These are phyloP conservation scores for Zizania palustris DNA, from an alignment of 202 grass and related monocot species.

Conservation along the genomic window DNA sequence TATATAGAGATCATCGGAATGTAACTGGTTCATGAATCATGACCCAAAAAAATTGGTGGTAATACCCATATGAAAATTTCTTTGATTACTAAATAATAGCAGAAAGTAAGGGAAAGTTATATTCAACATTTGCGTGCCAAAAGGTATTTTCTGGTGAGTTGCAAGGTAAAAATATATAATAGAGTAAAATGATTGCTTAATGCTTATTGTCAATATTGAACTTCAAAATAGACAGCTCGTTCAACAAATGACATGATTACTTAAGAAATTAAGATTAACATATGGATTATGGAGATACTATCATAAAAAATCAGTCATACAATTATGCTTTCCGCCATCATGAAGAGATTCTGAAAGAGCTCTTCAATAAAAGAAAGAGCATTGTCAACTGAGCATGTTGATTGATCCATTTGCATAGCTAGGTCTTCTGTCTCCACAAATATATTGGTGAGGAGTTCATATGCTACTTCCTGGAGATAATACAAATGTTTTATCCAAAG, in stretches of 20 bases:
- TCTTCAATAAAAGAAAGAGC: conserved; percentile 69
- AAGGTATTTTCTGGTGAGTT: neutral
- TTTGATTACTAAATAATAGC: conserved; percentile 2
- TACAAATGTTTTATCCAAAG: conserved; percentile 36
- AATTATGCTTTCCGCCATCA: conserved; percentile 44
- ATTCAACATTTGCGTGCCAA: conserved; percentile 19
- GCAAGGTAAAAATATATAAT: neutral
- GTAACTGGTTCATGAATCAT: conserved; percentile 34
- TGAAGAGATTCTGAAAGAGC: conserved; percentile 51
- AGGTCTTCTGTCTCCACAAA: conserved; percentile 53
- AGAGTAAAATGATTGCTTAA: conserved; percentile 27
- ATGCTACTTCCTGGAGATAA: conserved; percentile 54
- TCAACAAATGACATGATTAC: conserved; percentile 31
- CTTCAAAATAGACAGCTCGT: conserved; percentile 16
- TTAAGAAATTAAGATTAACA: neutral
- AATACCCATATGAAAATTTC: conserved; percentile 14
- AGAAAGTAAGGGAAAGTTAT: neutral
- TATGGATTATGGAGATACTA: conserved; percentile 20
- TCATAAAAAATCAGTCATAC: conserved; percentile 52
- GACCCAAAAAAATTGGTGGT: conserved; percentile 6
- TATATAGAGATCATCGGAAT: neutral
- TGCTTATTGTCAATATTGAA: conserved; percentile 24
- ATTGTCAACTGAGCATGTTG: conserved; percentile 55
- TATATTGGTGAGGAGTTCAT: conserved; percentile 36
- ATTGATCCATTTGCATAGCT: conserved; percentile 54